These are phyloP conservation scores for Diplotaxis tenuifolia DNA, from an alignment of 345 rosid species.

Conservation along the genomic window DNA sequence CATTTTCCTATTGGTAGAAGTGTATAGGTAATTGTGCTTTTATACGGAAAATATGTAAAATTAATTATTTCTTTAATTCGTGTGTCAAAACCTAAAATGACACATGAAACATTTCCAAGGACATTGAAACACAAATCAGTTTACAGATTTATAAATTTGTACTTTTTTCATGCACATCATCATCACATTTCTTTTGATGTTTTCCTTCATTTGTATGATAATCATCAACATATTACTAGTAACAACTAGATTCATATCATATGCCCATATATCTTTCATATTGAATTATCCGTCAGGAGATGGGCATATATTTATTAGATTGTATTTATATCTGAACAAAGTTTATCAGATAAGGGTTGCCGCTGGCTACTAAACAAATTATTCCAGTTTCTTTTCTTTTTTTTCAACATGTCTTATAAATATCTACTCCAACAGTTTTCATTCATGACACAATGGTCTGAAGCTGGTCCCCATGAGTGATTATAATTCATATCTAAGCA, in stretches of 20 bases:
- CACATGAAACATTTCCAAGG: too few species aligned
- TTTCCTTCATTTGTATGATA: background rate
- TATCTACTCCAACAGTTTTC: background rate
- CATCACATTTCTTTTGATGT: background rate
- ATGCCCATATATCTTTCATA: background rate
- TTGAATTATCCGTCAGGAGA: background rate
- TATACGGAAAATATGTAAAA: too few species aligned
- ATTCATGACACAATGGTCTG: constrained; percentile 7
- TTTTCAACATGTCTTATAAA: background rate
- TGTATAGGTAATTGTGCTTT: too few species aligned
- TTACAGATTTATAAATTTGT: background rate
- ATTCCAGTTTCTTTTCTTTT: background rate
- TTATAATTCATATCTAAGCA: constrained; percentile 14
- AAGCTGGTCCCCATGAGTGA: constrained; percentile 27
- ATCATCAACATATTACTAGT: background rate
- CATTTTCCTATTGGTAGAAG: too few species aligned
- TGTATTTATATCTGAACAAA: background rate
- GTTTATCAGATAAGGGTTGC: background rate
- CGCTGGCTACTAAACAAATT: background rate
- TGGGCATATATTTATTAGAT: background rate
- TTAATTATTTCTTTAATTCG: too few species aligned
- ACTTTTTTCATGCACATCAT: background rate
- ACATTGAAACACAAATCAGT: too few species aligned
- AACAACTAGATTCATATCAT: background rate
- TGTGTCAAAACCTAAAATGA: too few species aligned